phyloP scores from a whole-genome alignment of 805 yeast genomes.

The Metahyphopichia silvanorum region DNA sequence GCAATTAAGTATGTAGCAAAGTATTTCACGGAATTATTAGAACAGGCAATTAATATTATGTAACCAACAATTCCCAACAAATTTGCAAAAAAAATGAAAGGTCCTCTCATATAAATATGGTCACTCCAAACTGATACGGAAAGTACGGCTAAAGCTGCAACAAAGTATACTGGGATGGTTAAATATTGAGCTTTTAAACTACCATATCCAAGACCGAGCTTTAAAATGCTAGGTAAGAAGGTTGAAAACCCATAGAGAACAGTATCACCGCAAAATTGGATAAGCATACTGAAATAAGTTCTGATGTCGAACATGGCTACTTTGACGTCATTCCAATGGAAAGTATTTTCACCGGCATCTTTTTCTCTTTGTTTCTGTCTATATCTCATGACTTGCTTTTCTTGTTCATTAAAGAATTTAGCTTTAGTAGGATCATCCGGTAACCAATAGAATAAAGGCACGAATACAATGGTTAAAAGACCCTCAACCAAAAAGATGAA shows the following conservation, averaged over 20 bases:
- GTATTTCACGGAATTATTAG: constrained; percentile 27
- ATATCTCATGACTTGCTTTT: constrained; percentile 29
- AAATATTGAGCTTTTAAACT: constrained; percentile 33
- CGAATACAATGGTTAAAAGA: constrained; percentile 36
- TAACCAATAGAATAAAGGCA: constrained; percentile 31
- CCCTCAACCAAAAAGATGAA: constrained; percentile 51
- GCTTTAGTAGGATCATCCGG: constrained; percentile 40
- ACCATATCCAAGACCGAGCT: constrained; percentile 24
- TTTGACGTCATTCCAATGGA: constrained; percentile 25
- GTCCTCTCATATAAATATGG: constrained; percentile 23
- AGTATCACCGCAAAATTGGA: constrained; percentile 44
- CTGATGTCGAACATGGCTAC: constrained; percentile 36
- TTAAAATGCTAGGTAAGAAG: constrained; percentile 39
- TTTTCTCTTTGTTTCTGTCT: constrained; percentile 34
- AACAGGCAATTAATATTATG: constrained; percentile 22
- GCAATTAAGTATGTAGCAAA: constrained; percentile 36
- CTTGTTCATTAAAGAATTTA: constrained; percentile 37
- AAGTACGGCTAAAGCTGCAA: constrained; percentile 25
- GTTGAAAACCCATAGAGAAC: constrained; percentile 41
- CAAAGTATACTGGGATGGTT: constrained; percentile 37
- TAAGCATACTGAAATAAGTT: constrained; percentile 28
- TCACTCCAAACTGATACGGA: constrained; percentile 24
- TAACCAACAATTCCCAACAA: constrained; percentile 29
- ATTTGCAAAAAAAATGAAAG: constrained; percentile 22
- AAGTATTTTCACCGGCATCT: constrained; percentile 27